phyloP scores from a whole-genome alignment of 2,329 filamentous ascomycete genomes.

The Aspergillus versicolor region DNA sequence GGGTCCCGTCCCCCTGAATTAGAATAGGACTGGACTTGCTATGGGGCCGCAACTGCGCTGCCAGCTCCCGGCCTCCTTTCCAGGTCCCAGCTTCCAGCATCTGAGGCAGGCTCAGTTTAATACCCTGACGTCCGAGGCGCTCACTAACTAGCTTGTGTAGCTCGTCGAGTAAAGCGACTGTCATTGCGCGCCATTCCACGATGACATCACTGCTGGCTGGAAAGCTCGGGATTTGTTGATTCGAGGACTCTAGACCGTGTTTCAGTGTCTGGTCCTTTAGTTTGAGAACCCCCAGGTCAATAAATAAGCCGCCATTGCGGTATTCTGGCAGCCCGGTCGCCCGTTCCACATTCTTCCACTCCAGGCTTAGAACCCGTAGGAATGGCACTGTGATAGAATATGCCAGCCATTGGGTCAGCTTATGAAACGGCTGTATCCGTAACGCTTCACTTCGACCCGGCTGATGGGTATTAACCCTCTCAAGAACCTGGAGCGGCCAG shows the following conservation, averaged over 20 bases:
- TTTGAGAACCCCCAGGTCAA: slow-evolving; percentile 57
- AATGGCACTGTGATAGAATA: slow-evolving; percentile 71
- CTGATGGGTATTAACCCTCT: slow-evolving; percentile 4
- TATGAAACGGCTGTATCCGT: slow-evolving; percentile 52
- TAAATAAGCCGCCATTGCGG: slow-evolving; percentile 68
- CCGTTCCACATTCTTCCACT: slow-evolving; percentile 54
- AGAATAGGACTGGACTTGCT: slow-evolving; percentile 40
- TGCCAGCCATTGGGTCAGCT: slow-evolving; percentile 70
- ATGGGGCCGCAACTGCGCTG: slow-evolving; percentile 32
- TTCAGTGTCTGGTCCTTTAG: slow-evolving; percentile 50
- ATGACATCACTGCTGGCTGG: slow-evolving; percentile 61
- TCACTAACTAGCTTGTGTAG: slow-evolving; percentile 51
- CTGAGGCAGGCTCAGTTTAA: slow-evolving; percentile 47
- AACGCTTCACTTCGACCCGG: not conserved
- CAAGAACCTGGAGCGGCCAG: slow-evolving; percentile 43
- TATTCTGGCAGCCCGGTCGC: slow-evolving; percentile 71
- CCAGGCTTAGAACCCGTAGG: slow-evolving; percentile 51
- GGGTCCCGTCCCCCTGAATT: slow-evolving; percentile 40
- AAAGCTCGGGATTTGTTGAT: slow-evolving; percentile 46
- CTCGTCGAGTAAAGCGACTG: slow-evolving; percentile 59
- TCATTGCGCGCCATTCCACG: slow-evolving; percentile 65
- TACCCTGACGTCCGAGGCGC: slow-evolving; percentile 32
- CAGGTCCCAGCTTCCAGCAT: slow-evolving; percentile 56
- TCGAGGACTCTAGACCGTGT: slow-evolving; percentile 48
- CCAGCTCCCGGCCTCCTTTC: slow-evolving; percentile 47